Evolutionary conservation across 768 basidiomycete species (phyloP).

Genomic region (Cystobasidium tubakii): DNA sequence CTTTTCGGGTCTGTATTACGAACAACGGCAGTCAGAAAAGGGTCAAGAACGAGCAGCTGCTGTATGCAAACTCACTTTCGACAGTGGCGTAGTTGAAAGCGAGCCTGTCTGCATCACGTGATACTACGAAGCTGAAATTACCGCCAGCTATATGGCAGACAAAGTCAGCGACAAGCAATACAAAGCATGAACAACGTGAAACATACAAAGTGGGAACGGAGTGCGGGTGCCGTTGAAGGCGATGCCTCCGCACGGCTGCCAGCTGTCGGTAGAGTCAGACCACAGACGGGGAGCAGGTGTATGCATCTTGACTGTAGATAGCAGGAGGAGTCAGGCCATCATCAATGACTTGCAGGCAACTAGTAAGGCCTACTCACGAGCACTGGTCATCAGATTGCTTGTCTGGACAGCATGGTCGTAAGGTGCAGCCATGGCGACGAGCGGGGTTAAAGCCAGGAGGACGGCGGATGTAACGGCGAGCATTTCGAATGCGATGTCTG

Average conservation of each 20-base stretch:
- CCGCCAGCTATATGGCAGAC: not conserved
- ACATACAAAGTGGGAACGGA: constrained; percentile 7
- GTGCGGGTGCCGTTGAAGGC: constrained; percentile 25
- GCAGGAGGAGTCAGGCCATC: not conserved
- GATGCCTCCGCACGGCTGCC: constrained; percentile 17
- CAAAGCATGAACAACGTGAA: not conserved
- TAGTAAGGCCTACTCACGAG: constrained; percentile 7
- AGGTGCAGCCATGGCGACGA: not conserved
- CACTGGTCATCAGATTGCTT: constrained; percentile 7
- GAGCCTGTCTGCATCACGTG: not conserved
- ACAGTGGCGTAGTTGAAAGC: constrained; percentile 18
- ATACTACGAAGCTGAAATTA: constrained; percentile 3
- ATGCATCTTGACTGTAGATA: not conserved
- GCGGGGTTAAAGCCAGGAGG: constrained; percentile 5
- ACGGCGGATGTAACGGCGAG: not conserved
- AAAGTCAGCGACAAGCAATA: not conserved
- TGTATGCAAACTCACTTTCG: not conserved
- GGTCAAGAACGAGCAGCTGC: not conserved
- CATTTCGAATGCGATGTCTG: not conserved
- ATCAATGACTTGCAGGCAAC: too few relatives aligned
- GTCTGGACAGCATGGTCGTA: not conserved
- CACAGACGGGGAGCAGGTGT: constrained; percentile 15
- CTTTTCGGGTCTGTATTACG: constrained; percentile 10
- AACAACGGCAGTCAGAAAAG: not conserved
- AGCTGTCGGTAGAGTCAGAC: constrained; percentile 11